Percentiles rank a stretch among this genome's conserved stretches.
Conservation (phyloP, 345 rosid species). For the Gossypium bickii region DNA sequence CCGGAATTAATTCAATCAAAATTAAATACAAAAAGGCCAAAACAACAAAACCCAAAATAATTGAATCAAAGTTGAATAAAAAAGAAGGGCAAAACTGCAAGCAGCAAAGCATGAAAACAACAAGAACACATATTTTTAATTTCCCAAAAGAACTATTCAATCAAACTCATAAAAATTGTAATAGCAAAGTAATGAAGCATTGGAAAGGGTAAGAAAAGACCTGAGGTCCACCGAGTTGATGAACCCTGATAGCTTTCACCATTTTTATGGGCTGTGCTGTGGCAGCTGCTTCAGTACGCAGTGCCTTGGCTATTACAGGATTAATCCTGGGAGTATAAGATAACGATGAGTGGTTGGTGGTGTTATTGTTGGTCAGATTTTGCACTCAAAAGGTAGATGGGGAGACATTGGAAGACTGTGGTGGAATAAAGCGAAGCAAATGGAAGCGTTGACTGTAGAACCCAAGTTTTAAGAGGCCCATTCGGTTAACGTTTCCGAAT, state of each 20-base stretch:
- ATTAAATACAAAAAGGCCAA: background rate
- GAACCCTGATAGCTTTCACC: constrained; percentile 84
- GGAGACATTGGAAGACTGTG: background rate
- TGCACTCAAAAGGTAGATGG: background rate
- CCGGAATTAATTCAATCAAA: background rate
- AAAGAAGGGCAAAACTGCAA: background rate
- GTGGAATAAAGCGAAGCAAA: background rate
- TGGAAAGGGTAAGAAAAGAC: constrained; percentile 23
- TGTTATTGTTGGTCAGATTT: background rate
- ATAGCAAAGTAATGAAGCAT: background rate
- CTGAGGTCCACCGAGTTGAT: constrained; percentile 89
- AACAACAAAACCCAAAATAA: background rate
- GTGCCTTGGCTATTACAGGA: background rate
- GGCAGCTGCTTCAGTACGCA: constrained; percentile 17
- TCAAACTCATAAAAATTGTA: background rate
- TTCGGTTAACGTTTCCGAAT: background rate
- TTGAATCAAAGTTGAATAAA: background rate
- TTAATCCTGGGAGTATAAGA: background rate
- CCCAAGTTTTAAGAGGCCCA: constrained; percentile 12
- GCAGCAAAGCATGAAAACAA: background rate
- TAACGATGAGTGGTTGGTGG: background rate
- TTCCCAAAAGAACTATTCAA: background rate
- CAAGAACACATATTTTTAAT: background rate
- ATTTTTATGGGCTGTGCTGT: constrained; percentile 33
- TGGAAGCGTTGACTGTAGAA: background rate